A percentile compares a stretch with the other conserved stretches of the same genome.
These are phyloP conservation scores for Diaporthe sp. DNA, from an alignment of 2,329 filamentous ascomycete species.

Conservation along the genomic window DNA sequence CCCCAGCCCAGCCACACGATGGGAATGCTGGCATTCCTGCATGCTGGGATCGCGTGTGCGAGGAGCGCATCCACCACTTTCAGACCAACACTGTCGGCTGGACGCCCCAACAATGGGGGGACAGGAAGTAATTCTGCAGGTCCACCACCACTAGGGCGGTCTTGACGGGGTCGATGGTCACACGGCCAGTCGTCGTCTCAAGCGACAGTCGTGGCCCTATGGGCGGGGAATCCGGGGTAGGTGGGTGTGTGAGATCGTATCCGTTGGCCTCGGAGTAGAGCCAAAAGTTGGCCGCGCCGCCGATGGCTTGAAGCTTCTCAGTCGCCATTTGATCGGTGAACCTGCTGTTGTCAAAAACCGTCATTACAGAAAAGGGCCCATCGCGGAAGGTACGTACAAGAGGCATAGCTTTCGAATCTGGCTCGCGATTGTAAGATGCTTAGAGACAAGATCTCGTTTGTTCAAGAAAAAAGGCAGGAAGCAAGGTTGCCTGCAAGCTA, in stretches of 20 bases:
- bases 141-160: slow-evolving; percentile 41
- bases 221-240: slow-evolving; percentile 4
- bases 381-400: no score
- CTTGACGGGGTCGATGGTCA: slow-evolving; percentile 31
- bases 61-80: slow-evolving; percentile 34
- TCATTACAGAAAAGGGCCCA: no score
- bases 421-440: no score
- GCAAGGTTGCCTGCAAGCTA: no score
- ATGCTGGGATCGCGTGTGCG: slow-evolving; percentile 29
- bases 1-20: slow-evolving; percentile 36
- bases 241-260: slow-evolving; percentile 39
- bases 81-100: slow-evolving; percentile 20
- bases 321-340: not conserved
- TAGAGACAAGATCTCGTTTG: no score
- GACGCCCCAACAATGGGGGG: slow-evolving; percentile 37
- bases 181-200: slow-evolving; percentile 25
- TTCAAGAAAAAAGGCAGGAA: no score
- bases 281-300: slow-evolving; percentile 14
- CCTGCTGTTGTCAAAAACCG: no score
- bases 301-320: not conserved
- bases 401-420: no score
- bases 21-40: slow-evolving; percentile 34
- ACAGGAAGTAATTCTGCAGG: slow-evolving; percentile 42
- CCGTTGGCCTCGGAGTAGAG: not conserved
- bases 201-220: slow-evolving; percentile 21